Evolutionary conservation across 805 yeast genomes (phyloP).

Genomic region (Wickerhamomyces chambardii): DNA sequence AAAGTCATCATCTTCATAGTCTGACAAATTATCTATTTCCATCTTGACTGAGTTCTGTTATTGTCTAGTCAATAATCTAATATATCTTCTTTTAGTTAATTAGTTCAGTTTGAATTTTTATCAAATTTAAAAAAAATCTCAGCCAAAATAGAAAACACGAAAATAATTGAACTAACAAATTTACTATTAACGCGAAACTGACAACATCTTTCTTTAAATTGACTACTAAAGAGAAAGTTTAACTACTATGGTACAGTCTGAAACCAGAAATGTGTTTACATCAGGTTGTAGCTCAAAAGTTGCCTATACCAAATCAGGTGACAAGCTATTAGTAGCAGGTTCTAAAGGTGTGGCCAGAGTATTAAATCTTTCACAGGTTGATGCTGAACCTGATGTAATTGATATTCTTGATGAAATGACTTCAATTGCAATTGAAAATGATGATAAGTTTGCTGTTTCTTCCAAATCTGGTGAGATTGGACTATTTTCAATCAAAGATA

Average conservation of each 20-base stretch:
- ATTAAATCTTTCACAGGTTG: slow-evolving; percentile 10
- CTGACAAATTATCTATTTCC: slow-evolving; percentile 1
- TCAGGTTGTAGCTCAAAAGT: slow-evolving; percentile 14
- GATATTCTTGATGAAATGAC: slow-evolving; percentile 15
- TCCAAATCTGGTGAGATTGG: slow-evolving; percentile 16
- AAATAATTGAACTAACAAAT: too few species aligned
- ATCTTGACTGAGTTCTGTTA: neutral
- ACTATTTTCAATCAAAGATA: slow-evolving; percentile 11
- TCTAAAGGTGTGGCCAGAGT: slow-evolving; percentile 13
- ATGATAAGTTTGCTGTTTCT: slow-evolving; percentile 12
- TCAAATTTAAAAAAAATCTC: neutral
- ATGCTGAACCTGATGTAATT: slow-evolving; percentile 15
- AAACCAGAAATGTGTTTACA: slow-evolving; percentile 12
- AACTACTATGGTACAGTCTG: slow-evolving; percentile 9
- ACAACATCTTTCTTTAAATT: too few species aligned
- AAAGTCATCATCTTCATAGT: slow-evolving; percentile 12
- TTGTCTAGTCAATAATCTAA: too few species aligned
- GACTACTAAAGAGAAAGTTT: too few species aligned
- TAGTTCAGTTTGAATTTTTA: neutral
- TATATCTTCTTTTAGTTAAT: too few species aligned
- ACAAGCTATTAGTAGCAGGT: slow-evolving; percentile 15
- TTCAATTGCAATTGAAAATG: slow-evolving; percentile 6
- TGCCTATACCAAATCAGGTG: slow-evolving; percentile 9
- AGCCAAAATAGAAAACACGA: too few species aligned
- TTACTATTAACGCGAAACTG: too few species aligned